Evolutionary conservation across 306 rosid species (phyloP).

Genomic region (Trichosanthes truncata): DNA sequence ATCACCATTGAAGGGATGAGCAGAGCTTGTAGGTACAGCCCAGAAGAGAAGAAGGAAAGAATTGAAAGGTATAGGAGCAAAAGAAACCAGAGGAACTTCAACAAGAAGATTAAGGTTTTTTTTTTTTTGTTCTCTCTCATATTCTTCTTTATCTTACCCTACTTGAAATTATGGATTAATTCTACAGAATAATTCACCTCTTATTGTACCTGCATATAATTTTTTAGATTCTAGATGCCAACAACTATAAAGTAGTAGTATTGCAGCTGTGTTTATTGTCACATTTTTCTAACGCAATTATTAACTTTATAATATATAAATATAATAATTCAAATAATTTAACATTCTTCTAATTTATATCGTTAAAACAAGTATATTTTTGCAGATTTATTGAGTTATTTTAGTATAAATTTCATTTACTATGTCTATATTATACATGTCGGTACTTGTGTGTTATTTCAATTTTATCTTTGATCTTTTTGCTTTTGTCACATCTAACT

Average conservation of each 20-base stretch:
- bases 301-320: neutral
- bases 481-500: neutral
- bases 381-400: neutral
- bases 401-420: too few species aligned
- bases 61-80: slow-evolving; percentile 78
- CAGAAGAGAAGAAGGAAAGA: slow-evolving; percentile 76
- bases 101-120: slow-evolving; percentile 80
- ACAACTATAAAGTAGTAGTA: neutral
- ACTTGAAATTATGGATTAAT: slow-evolving; percentile 1
- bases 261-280: neutral
- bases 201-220: neutral
- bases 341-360: neutral
- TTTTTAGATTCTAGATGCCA: slow-evolving; percentile 1
- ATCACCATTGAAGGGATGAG: slow-evolving; percentile 87
- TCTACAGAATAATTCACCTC: neutral
- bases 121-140: neutral
- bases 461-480: neutral
- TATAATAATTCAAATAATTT: neutral
- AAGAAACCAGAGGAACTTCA: slow-evolving; percentile 85
- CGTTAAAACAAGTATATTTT: neutral
- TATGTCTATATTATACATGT: neutral
- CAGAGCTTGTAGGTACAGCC: slow-evolving; percentile 64
- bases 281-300: neutral
- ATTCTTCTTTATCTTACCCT: neutral
- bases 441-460: neutral